Evolutionary conservation across 192 early-diverging fungal species (phyloP), one percentile per base, ranked within the genome.

Genomic region (Dissophora ornata): DNA sequence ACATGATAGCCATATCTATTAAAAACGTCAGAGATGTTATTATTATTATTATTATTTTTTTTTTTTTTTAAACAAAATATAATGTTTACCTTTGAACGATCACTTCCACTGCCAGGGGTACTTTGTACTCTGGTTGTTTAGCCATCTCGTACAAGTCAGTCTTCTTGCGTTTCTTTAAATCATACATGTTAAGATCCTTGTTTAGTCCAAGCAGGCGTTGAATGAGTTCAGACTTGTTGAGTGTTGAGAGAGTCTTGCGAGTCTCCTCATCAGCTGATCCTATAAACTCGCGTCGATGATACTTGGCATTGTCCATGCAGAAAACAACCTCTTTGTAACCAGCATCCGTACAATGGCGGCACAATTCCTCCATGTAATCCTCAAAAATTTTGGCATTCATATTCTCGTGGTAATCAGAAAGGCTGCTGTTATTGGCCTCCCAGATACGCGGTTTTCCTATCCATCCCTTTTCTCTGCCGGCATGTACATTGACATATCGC

Each of bases 1-100:
- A 59, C 49, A 49, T 41, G 38, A 29, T 68, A 52, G 6, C 66
- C 57, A 42, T 24, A 50, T 41, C 66, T 68, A 57, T 13, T 38
- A 40, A 28, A 38, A 38, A 38, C 36, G 36, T 9, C 36, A 38
- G 36, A 38, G 13, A 38, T n/a, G n/a, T n/a, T n/a, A n/a, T n/a
- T n/a, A n/a, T n/a, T n/a, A n/a, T n/a, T 12, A 15, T 12, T 25
- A 13, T 56, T n/a, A n/a, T n/a, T n/a, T n/a, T n/a, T n/a, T n/a
- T n/a, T n/a, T n/a, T n/a, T 28, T 22, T 5, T 4, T 30, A 36
- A 34, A 36, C 28, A 34, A 1, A 40, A 24, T 11, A 1, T 21
- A 19, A 16, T 25, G 40, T 2, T 28, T 58, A 58, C 57, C 41
- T 44, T 13, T 29, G 12, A 25, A 38, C 18, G 26, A 58, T 58